Conservation (phyloP, 257 asterid genomes). For the Lithospermum erythrorhizon region DNA sequence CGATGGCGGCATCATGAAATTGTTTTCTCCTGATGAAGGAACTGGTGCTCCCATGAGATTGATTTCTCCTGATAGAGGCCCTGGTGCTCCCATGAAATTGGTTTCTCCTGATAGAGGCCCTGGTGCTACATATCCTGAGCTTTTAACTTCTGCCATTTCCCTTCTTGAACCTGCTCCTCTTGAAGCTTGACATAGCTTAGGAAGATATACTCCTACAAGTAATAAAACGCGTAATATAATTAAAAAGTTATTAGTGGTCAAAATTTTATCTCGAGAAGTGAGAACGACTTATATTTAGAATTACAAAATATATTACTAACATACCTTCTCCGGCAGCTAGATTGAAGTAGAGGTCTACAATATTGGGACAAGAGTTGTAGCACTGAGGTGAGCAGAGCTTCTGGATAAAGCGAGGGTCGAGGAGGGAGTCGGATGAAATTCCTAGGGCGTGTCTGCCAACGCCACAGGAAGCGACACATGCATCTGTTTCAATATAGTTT, state of each 20-base stretch:
- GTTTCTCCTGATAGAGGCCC: conserved; percentile 29
- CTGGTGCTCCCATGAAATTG: conserved; percentile 23
- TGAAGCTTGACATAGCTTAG: conserved; percentile 42
- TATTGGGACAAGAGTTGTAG: conserved; percentile 48
- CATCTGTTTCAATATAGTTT: conserved; percentile 48
- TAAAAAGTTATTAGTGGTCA: neutral
- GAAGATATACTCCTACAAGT: conserved; percentile 49
- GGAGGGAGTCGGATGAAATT: conserved; percentile 69
- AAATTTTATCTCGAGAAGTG: too few species aligned
- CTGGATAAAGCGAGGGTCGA: conserved; percentile 38
- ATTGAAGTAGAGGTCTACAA: conserved; percentile 69
- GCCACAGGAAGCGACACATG: conserved; percentile 53
- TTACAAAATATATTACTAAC: neutral
- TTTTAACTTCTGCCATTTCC: conserved; percentile 48
- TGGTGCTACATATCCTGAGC: conserved; percentile 48
- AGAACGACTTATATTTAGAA: too few species aligned
- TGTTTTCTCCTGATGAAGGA: conserved; percentile 23
- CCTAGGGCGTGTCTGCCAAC: conserved; percentile 52
- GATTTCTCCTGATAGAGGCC: conserved; percentile 25
- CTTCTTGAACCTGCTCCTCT: conserved; percentile 32
- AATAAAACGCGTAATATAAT: neutral
- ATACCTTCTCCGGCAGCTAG: conserved; percentile 85
- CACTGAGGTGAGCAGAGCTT: conserved; percentile 61
- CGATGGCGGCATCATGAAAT: conserved; percentile 26
- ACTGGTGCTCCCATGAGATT: conserved; percentile 35